These are phyloP conservation scores for Zizania palustris DNA, from an alignment of 202 grass and related monocot genomes.

Conservation along the genomic window DNA sequence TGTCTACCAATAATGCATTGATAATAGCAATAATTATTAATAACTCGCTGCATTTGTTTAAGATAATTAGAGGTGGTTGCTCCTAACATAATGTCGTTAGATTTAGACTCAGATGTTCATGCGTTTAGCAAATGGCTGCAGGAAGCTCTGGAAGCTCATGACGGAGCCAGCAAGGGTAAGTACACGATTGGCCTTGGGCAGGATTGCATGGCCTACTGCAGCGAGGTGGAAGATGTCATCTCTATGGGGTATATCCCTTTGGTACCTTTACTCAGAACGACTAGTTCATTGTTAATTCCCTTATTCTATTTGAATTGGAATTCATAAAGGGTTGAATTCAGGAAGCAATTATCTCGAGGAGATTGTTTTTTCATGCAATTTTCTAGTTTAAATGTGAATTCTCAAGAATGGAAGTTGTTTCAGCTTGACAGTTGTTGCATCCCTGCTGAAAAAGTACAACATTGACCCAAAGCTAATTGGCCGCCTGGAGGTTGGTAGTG, in stretches of 20 bases:
- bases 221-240: constrained; percentile 92
- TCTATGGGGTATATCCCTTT: constrained; percentile 74
- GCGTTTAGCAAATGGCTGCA: constrained; percentile 39
- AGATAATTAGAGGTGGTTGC: background rate
- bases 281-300: background rate
- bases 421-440: constrained; percentile 81
- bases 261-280: background rate
- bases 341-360: background rate
- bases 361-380: background rate
- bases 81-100: background rate
- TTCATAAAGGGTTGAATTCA: background rate
- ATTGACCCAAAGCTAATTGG: constrained; percentile 72
- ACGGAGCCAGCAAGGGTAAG: constrained; percentile 89
- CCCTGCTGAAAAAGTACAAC: constrained; percentile 72
- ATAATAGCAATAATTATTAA: background rate
- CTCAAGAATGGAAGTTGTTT: constrained; percentile 34
- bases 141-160: constrained; percentile 87
- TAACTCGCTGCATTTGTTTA: background rate
- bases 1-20: background rate
- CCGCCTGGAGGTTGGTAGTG: constrained; percentile 76
- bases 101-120: background rate
- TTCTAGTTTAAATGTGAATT: constrained; percentile 22
- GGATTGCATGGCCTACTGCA: constrained; percentile 95
- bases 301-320: constrained; percentile 5
- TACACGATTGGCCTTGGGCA: constrained; percentile 96